A percentile compares a stretch with the other conserved stretches of the same genome.
Conservation (phyloP, 352 stramenopile species). For the Pythium graminicola region DNA sequence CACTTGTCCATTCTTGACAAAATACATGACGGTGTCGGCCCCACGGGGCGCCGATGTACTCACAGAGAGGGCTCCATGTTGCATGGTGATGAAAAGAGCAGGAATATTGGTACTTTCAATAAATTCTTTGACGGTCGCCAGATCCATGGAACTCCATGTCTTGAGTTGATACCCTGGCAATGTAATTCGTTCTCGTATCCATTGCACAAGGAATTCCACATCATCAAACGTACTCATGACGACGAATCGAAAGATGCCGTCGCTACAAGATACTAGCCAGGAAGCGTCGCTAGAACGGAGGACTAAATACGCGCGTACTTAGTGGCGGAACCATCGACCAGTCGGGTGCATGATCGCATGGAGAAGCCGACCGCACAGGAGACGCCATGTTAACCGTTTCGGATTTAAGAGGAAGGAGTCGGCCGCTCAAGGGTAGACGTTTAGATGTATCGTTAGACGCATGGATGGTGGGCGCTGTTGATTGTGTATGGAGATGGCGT, state of each 20-base stretch:
- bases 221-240: conserved; percentile 81
- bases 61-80: conserved; percentile 43
- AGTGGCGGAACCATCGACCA: too few relatives aligned
- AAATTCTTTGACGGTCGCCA: conserved; percentile 81
- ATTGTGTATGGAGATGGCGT: too few relatives aligned
- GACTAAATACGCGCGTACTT: conserved; percentile 16
- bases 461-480: too few relatives aligned
- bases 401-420: too few relatives aligned
- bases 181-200: conserved; percentile 76
- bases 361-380: neutral
- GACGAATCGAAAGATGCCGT: neutral
- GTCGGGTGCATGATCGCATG: conserved; percentile 5
- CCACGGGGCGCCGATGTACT: conserved; percentile 50
- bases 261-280: conserved; percentile 5
- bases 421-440: too few relatives aligned
- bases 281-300: conserved; percentile 21
- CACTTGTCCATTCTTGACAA: conserved; percentile 82
- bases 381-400: too few relatives aligned
- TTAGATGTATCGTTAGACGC: too few relatives aligned
- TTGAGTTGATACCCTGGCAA: conserved; percentile 64
- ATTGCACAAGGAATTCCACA: conserved; percentile 76
- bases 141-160: conserved; percentile 66
- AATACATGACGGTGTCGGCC: conserved; percentile 68
- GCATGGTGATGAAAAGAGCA: conserved; percentile 57
- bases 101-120: conserved; percentile 60